Conservation (phyloP, 345 rosid genomes). For the Capsella bursapastoris region DNA sequence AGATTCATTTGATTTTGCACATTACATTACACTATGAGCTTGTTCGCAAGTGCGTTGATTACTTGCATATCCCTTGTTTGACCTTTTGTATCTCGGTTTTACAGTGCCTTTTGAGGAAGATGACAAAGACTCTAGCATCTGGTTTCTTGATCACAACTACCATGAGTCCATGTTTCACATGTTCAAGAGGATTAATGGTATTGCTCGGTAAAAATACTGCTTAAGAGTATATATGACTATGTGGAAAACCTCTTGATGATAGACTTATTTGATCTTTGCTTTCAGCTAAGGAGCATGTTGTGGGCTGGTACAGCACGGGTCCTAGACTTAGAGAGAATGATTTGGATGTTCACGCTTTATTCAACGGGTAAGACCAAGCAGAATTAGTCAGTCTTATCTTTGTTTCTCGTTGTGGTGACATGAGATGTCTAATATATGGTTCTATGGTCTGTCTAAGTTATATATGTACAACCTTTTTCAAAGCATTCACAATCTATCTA, state of each 20-base stretch:
- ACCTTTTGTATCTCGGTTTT: slow-evolving; percentile 16
- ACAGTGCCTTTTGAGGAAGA: slow-evolving; percentile 98
- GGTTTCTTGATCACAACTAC: slow-evolving; percentile 98
- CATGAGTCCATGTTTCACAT: slow-evolving; percentile 95
- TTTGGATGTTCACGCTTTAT: slow-evolving; percentile 77
- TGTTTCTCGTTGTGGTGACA: not conserved
- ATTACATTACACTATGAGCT: not conserved
- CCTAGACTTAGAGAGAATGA: slow-evolving; percentile 92
- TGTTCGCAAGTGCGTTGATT: not conserved
- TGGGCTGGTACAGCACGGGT: slow-evolving; percentile 97
- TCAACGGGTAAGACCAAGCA: slow-evolving; percentile 57
- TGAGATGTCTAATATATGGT: slow-evolving; percentile 9
- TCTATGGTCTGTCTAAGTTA: not conserved
- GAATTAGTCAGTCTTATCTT: not conserved
- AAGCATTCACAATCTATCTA: not conserved
- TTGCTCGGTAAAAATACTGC: not conserved
- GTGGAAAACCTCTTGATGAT: not conserved
- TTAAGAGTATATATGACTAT: slow-evolving; percentile 10
- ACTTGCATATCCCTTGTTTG: slow-evolving; percentile 6
- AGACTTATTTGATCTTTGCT: slow-evolving; percentile 14
- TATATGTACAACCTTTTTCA: not conserved
- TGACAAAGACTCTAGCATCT: slow-evolving; percentile 84
- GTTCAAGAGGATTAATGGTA: slow-evolving; percentile 96
- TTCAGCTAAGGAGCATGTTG: slow-evolving; percentile 96
- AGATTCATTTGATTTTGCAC: not conserved